Conservation (phyloP, 169 alveolate species). For the Plasmodium falciparum region DNA sequence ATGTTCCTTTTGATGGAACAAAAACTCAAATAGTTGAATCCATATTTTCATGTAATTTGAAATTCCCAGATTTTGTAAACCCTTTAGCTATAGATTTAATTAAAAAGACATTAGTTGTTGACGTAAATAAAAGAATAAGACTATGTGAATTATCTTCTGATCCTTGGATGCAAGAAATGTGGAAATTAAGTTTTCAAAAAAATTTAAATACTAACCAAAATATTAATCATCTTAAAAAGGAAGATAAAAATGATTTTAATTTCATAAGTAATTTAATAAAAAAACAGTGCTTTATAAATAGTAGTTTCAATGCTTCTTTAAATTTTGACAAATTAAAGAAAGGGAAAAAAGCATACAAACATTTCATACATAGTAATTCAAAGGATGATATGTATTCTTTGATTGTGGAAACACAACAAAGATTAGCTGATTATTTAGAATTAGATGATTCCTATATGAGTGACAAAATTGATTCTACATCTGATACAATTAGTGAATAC, state of each 20-base stretch:
- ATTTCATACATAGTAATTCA: background rate
- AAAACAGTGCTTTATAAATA: conserved; percentile 37
- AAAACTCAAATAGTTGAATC: conserved; percentile 68
- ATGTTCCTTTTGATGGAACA: conserved; percentile 90
- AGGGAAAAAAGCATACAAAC: background rate
- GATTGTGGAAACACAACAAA: conserved; percentile 58
- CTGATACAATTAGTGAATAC: conserved; percentile 7
- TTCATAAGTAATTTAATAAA: conserved; percentile 38
- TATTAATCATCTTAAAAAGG: background rate
- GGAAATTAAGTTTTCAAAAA: conserved; percentile 66
- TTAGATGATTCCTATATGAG: conserved; percentile 25
- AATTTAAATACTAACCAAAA: conserved; percentile 9
- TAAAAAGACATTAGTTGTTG: conserved; percentile 63
- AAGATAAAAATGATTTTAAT: conserved; percentile 38
- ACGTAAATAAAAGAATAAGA: conserved; percentile 61
- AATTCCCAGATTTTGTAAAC: conserved; percentile 59
- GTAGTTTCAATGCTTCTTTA: conserved; percentile 55
- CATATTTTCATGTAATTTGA: conserved; percentile 68
- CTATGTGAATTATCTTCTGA: conserved; percentile 56
- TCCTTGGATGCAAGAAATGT: conserved; percentile 78
- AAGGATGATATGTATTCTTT: conserved; percentile 24
- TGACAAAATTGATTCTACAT: conserved; percentile 29
- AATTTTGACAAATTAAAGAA: conserved; percentile 8
- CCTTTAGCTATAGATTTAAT: conserved; percentile 72
- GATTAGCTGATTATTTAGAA: conserved; percentile 61